Percentiles rank a stretch among this genome's conserved stretches.
phyloP scores from a whole-genome alignment of 1,284 basidiomycete species.

The Cutaneotrichosporon spelunceum region DNA sequence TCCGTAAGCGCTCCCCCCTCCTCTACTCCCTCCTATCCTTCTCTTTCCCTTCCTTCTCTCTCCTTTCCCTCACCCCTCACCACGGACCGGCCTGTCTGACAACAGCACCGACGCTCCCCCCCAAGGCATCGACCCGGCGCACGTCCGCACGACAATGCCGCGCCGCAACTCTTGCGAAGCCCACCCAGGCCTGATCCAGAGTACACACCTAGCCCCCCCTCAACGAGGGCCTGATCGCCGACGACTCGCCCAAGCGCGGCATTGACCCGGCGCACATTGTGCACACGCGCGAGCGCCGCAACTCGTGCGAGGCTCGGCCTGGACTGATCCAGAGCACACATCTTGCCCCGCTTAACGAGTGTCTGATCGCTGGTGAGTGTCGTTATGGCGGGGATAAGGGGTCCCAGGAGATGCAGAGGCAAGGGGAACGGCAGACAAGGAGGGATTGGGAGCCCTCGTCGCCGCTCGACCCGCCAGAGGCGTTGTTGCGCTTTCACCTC shows the following conservation, averaged over 20 bases:
- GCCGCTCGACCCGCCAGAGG: background rate
- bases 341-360: conserved; percentile 22
- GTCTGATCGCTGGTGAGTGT: conserved; percentile 11
- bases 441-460: background rate
- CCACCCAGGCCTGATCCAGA: conserved; percentile 20
- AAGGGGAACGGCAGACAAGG: background rate
- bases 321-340: conserved; percentile 22
- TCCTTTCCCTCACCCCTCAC: too few relatives aligned
- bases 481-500: background rate
- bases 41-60: too few relatives aligned
- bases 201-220: conserved; percentile 23
- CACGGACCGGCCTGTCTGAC: background rate
- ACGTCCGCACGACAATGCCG: conserved; percentile 12
- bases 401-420: background rate
- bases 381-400: too few relatives aligned
- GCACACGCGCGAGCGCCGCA: conserved; percentile 11
- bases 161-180: conserved; percentile 26
- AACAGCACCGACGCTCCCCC: conserved; percentile 5
- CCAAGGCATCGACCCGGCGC: conserved; percentile 6
- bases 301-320: conserved; percentile 21
- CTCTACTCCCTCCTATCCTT: too few relatives aligned
- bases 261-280: conserved; percentile 12
- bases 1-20: too few relatives aligned
- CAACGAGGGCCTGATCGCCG: conserved; percentile 20
- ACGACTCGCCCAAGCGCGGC: conserved; percentile 11